phyloP scores from a whole-genome alignment of 176 grass and related monocot species.

The Rhynchospora pubera region DNA sequence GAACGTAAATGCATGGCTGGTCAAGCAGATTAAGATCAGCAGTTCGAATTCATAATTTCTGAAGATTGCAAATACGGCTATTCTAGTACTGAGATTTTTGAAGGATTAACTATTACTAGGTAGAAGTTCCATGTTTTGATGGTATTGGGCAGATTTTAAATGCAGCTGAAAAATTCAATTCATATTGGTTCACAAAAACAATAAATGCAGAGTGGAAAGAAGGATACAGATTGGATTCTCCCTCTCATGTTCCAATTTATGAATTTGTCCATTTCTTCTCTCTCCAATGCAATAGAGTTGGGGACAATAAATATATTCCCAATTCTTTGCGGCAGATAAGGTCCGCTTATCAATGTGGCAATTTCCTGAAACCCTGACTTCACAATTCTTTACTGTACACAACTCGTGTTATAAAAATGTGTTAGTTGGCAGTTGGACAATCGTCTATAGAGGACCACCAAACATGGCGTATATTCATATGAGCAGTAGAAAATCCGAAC shows the following conservation, averaged over 20 bases:
- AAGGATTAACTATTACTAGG: neutral
- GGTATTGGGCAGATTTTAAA: neutral
- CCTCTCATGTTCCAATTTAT: neutral
- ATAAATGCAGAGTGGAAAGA: neutral
- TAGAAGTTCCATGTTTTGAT: neutral
- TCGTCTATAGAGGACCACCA: neutral
- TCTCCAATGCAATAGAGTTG: constrained; percentile 4
- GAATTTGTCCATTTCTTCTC: neutral
- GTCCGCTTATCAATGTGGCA: neutral
- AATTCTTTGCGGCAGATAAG: neutral
- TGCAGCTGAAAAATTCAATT: constrained; percentile 6
- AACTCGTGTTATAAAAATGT: neutral
- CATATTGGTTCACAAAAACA: neutral
- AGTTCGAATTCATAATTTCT: neutral
- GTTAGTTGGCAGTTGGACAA: neutral
- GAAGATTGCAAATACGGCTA: too few species aligned
- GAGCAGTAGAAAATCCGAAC: neutral
- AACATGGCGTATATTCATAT: neutral
- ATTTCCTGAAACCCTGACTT: neutral
- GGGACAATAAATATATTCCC: constrained; percentile 7
- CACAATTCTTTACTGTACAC: neutral
- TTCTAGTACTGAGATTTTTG: neutral
- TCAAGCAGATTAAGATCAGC: neutral
- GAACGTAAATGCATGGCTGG: neutral
- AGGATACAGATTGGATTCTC: constrained; percentile 20